A percentile compares a stretch with the other conserved stretches of the same genome.
These are phyloP conservation scores for Adiantum capillusveneris DNA, from an alignment of 75 land plant genomes.

Conservation along the genomic window DNA sequence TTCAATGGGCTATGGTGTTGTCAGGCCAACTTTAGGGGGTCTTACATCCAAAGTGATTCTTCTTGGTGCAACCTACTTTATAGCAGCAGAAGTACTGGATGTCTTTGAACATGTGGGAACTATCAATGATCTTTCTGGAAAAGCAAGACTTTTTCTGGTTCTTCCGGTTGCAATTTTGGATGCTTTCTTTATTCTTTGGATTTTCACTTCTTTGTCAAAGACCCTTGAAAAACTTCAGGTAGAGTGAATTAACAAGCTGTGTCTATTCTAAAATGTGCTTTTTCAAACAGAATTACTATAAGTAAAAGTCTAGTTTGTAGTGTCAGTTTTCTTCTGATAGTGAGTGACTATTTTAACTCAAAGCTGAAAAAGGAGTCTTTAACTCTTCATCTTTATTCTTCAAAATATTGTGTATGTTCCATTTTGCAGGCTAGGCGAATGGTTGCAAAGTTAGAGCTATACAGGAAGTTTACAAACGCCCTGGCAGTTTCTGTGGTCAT, in stretches of 20 bases:
- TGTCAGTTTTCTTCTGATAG: too few species aligned
- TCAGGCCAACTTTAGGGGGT: conserved; percentile 87
- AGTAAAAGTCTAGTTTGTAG: too few species aligned
- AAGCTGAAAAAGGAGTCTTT: too few species aligned
- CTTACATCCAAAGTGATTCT: conserved; percentile 70
- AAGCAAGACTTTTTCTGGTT: conserved; percentile 63
- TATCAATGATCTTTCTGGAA: conserved; percentile 73
- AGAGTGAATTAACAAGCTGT: too few species aligned
- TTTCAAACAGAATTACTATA: too few species aligned
- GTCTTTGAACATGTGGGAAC: conserved; percentile 75
- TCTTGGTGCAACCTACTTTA: conserved; percentile 58
- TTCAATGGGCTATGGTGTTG: conserved; percentile 96
- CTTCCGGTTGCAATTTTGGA: conserved; percentile 76
- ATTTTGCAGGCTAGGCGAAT: conserved; percentile 54
- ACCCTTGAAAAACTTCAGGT: conserved; percentile 91
- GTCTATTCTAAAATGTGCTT: too few species aligned
- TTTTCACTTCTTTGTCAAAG: conserved; percentile 76
- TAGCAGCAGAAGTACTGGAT: conserved; percentile 69
- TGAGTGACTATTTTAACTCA: too few species aligned
- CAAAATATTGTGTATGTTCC: not conserved
- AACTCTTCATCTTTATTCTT: too few species aligned
- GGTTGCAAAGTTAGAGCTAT: conserved; percentile 73
- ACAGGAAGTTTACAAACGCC: conserved; percentile 91
- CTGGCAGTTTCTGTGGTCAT: conserved; percentile 78
- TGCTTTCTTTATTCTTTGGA: conserved; percentile 84